phyloP scores from a whole-genome alignment of 805 yeast species.

The Spathaspora boniae region DNA sequence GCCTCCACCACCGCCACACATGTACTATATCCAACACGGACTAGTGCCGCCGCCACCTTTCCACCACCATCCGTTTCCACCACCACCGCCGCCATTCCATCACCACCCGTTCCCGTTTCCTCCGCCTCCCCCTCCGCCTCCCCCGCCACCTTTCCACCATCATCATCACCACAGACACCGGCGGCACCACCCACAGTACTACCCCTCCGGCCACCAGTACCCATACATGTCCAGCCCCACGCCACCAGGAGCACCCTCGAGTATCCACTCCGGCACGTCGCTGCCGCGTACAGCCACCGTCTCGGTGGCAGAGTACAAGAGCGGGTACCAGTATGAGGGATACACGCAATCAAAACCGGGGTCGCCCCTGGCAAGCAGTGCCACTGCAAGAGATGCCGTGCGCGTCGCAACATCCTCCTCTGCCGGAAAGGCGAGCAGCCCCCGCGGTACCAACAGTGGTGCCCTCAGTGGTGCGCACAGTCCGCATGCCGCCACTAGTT shows the following conservation, averaged over 20 bases:
- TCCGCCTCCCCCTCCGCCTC: neutral
- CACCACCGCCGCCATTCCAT: slow-evolving; percentile 7
- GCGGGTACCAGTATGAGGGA: neutral
- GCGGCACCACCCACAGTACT: neutral
- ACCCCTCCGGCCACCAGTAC: neutral
- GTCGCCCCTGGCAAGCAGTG: neutral
- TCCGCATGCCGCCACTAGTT: too few relatives aligned
- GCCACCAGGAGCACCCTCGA: slow-evolving; percentile 4
- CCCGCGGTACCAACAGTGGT: too few relatives aligned
- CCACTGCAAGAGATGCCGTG: too few relatives aligned
- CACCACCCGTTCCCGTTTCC: neutral
- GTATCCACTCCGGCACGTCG: slow-evolving; percentile 10
- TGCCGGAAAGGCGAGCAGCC: too few relatives aligned
- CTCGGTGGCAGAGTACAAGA: neutral
- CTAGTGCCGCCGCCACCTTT: slow-evolving; percentile 5
- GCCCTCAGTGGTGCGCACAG: too few relatives aligned
- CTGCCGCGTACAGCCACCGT: slow-evolving; percentile 2
- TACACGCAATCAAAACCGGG: neutral
- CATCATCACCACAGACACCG: slow-evolving; percentile 5
- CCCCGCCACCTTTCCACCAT: neutral
- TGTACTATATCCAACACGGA: slow-evolving; percentile 6
- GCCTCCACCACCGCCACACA: neutral
- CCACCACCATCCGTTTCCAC: slow-evolving; percentile 1
- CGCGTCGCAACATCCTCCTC: too few relatives aligned
- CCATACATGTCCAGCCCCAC: slow-evolving; percentile 4